Evolutionary conservation across 139 green algal genomes (phyloP).

Genomic region (Diplosphaera chodatii): DNA sequence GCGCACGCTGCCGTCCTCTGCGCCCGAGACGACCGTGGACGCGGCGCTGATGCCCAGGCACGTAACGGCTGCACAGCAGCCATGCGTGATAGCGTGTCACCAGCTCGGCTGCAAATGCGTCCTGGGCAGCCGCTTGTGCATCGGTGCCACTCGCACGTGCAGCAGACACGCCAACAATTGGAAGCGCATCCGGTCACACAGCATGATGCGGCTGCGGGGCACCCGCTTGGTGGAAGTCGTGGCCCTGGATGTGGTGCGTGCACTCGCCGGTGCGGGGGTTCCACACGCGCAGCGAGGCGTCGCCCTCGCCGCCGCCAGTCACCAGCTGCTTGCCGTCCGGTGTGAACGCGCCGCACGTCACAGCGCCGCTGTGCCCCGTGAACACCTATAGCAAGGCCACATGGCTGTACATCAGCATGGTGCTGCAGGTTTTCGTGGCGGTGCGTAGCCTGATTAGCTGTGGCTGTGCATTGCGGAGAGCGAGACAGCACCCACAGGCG

Average conservation of each 20-base stretch:
- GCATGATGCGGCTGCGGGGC: no score
- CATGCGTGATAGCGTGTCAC: background rate
- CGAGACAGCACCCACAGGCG: no score
- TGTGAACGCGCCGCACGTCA: constrained; percentile 81
- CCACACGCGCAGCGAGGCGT: constrained; percentile 75
- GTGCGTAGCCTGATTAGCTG: no score
- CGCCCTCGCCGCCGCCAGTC: constrained; percentile 72
- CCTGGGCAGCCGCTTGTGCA: no score
- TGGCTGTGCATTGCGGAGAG: no score
- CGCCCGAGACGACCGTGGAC: constrained; percentile 47
- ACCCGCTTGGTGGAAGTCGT: constrained; percentile 58
- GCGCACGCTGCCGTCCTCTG: constrained; percentile 52
- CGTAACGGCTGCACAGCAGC: constrained; percentile 52
- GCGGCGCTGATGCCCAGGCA: constrained; percentile 56
- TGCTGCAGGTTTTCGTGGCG: no score
- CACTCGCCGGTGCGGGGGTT: constrained; percentile 76
- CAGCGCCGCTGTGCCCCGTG: constrained; percentile 70
- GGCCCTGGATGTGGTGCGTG: constrained; percentile 30
- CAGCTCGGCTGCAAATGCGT: no score
- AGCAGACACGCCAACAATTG: no score
- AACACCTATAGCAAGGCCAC: constrained; percentile 55
- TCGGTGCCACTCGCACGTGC: no score
- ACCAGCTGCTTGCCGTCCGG: constrained; percentile 80
- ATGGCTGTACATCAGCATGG: no score
- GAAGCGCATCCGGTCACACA: no score